Conservation (phyloP, 768 basidiomycete genomes). For the Neoboletus magnificus region DNA sequence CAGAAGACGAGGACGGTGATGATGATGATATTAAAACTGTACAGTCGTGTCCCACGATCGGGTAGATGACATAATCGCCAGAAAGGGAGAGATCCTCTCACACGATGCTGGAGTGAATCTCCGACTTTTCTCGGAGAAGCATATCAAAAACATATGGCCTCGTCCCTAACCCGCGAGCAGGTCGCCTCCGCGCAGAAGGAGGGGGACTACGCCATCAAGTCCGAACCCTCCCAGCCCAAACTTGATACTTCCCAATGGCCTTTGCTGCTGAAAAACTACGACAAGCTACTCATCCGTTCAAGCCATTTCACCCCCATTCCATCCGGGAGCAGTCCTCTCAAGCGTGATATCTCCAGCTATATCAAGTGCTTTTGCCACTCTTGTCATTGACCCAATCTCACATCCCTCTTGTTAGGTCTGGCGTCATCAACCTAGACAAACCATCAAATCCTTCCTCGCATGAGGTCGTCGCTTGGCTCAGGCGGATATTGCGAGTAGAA, state of each 20-base stretch:
- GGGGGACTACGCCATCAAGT: slow-evolving; percentile 80
- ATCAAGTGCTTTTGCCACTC: slow-evolving; percentile 61
- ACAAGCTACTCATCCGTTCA: slow-evolving; percentile 91
- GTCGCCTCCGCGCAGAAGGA: slow-evolving; percentile 70
- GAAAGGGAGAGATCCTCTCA: slow-evolving; percentile 13
- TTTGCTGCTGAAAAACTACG: slow-evolving; percentile 96
- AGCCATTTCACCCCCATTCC: slow-evolving; percentile 99
- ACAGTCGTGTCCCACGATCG: slow-evolving; percentile 39
- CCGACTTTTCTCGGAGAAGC: background rate
- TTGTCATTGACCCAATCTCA: background rate
- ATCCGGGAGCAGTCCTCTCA: slow-evolving; percentile 88
- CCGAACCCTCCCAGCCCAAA: slow-evolving; percentile 66
- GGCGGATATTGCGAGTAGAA: slow-evolving; percentile 94
- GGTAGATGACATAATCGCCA: slow-evolving; percentile 9
- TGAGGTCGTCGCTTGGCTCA: slow-evolving; percentile 98
- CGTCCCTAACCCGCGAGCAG: slow-evolving; percentile 55
- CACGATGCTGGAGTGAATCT: slow-evolving; percentile 15
- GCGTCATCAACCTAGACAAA: slow-evolving; percentile 99
- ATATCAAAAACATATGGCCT: slow-evolving; percentile 16
- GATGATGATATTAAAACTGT: slow-evolving; percentile 42
- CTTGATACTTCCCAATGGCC: slow-evolving; percentile 98
- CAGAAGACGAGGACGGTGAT: background rate
- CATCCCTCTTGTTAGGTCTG: slow-evolving; percentile 60
- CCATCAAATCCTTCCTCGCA: slow-evolving; percentile 99
- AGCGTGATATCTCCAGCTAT: slow-evolving; percentile 88